Percentiles rank a stretch among this genome's conserved stretches.
Evolutionary conservation across 306 rosid genomes (phyloP).

Genomic region (Cicer yamashitae): DNA sequence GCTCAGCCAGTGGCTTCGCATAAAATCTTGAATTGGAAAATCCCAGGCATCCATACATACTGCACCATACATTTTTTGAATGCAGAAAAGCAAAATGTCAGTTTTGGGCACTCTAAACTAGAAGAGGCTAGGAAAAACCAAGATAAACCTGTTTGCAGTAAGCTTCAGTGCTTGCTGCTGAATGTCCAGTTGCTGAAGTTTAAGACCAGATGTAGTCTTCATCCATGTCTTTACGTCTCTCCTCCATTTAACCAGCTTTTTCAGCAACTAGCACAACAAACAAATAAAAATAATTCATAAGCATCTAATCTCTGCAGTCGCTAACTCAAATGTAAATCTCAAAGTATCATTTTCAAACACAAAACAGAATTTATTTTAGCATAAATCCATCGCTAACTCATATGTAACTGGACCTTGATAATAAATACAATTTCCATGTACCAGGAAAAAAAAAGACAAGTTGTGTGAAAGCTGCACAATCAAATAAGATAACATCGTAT

Average conservation of each 20-base stretch:
- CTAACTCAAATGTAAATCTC: background rate
- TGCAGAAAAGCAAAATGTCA: constrained; percentile 28
- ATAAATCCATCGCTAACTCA: background rate
- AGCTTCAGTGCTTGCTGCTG: constrained; percentile 98
- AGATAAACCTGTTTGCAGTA: constrained; percentile 87
- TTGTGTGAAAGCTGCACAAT: background rate
- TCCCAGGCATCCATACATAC: constrained; percentile 99
- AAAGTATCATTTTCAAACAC: background rate
- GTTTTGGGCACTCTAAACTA: constrained; percentile 27
- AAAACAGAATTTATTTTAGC: background rate
- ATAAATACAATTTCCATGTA: background rate
- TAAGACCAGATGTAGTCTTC: constrained; percentile 85
- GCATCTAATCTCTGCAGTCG: constrained; percentile 28
- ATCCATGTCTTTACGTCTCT: constrained; percentile 82
- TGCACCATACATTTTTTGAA: constrained; percentile 53
- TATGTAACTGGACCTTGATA: background rate
- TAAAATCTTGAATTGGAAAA: constrained; percentile 96
- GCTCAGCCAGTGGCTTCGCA: constrained; percentile 97
- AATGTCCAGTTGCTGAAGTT: constrained; percentile 86
- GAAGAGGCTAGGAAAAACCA: constrained; percentile 21
- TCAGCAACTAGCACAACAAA: constrained; percentile 66
- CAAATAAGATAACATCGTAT: constrained; percentile 25
- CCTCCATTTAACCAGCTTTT: constrained; percentile 81
- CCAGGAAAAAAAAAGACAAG: background rate
- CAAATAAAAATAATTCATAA: constrained; percentile 28